phyloP scores from a whole-genome alignment of 2,329 filamentous ascomycete species.

The Calonectria fujianensis region DNA sequence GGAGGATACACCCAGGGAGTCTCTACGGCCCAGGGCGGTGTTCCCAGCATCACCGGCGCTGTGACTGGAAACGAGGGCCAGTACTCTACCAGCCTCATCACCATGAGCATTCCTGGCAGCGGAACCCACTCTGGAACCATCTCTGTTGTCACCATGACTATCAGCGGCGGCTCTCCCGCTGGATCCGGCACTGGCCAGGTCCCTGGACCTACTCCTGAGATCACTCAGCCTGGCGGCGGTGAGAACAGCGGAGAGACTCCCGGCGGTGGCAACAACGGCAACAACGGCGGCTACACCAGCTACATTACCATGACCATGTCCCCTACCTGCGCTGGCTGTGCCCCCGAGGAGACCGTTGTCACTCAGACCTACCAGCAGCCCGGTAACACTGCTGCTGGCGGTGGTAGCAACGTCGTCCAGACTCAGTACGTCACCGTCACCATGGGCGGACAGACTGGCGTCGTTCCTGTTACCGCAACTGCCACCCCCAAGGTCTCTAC shows the following conservation, averaged over 20 bases:
- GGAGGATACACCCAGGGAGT: slow-evolving; percentile 23
- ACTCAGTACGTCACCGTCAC: slow-evolving; percentile 46
- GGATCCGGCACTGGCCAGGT: slow-evolving; percentile 34
- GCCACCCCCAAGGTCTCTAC: neutral
- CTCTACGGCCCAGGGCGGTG: slow-evolving; percentile 2
- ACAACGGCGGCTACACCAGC: slow-evolving; percentile 31
- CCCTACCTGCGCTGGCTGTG: slow-evolving; percentile 36
- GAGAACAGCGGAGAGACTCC: slow-evolving; percentile 25
- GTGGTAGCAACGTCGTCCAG: slow-evolving; percentile 20
- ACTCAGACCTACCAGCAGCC: slow-evolving; percentile 36
- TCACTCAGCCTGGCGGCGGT: neutral
- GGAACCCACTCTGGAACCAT: slow-evolving; percentile 27
- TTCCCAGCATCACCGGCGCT: slow-evolving; percentile 15
- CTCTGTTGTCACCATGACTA: slow-evolving; percentile 37
- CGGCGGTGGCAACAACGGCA: slow-evolving; percentile 5
- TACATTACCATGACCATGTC: slow-evolving; percentile 39
- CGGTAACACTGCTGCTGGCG: slow-evolving; percentile 31
- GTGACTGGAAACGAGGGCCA: slow-evolving; percentile 28
- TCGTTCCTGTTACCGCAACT: slow-evolving; percentile 47
- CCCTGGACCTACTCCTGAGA: slow-evolving; percentile 1
- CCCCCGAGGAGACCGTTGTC: slow-evolving; percentile 40
- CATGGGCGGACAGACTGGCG: slow-evolving; percentile 38
- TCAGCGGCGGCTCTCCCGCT: slow-evolving; percentile 25
- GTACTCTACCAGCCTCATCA: slow-evolving; percentile 37
- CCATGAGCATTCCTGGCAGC: slow-evolving; percentile 33